Conservation (phyloP, 495 filamentous ascomycete genomes). For the Chaetomium tenue region DNA sequence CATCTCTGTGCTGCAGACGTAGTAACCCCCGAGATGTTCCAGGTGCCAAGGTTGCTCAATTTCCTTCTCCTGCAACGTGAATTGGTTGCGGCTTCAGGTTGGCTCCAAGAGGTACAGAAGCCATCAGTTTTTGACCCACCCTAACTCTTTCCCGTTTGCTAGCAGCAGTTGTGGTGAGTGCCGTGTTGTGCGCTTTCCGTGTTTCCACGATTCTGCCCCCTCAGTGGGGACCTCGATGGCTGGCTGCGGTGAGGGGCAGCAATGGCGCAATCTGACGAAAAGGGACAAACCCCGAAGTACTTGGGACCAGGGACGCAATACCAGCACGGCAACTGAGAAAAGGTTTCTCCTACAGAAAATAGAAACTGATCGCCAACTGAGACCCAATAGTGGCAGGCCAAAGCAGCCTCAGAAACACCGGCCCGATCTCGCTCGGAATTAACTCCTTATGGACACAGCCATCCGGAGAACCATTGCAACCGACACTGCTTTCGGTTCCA, state of each 20-base stretch:
- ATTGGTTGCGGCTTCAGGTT: constrained; percentile 8
- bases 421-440: background rate
- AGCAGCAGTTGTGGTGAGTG: background rate
- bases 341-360: constrained; percentile 28
- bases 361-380: background rate
- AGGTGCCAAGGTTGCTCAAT: constrained; percentile 9
- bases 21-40: constrained; percentile 27
- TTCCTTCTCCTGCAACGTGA: constrained; percentile 12
- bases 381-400: background rate
- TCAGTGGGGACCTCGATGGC: constrained; percentile 28
- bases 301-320: constrained; percentile 21
- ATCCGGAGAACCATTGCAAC: background rate
- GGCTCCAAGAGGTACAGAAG: constrained; percentile 7
- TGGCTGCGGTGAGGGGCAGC: constrained; percentile 30
- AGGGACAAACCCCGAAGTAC: constrained; percentile 23
- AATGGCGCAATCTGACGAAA: constrained; percentile 37
- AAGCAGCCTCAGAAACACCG: background rate
- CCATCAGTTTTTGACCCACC: constrained; percentile 6
- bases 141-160: constrained; percentile 1
- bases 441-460: background rate
- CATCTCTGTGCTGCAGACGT: constrained; percentile 23
- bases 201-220: constrained; percentile 21
- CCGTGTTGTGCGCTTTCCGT: background rate
- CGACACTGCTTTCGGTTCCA: background rate
- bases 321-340: constrained; percentile 21